Percentiles rank a stretch among this genome's conserved stretches.
These are phyloP conservation scores for Chrysosporium queenslandicum DNA, from an alignment of 2,329 filamentous ascomycete genomes.

Conservation along the genomic window DNA sequence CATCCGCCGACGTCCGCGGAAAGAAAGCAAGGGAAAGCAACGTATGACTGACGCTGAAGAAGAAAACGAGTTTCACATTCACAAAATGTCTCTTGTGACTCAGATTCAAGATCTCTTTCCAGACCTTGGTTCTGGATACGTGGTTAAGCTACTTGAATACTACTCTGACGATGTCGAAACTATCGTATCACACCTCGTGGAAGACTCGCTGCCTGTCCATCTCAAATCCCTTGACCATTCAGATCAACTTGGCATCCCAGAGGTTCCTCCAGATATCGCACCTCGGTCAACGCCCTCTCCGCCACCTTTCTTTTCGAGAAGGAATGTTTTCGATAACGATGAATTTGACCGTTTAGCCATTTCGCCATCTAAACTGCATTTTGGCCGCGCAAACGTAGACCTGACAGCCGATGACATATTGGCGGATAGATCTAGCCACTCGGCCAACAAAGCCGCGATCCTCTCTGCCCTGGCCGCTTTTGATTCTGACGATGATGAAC, in stretches of 20 bases:
- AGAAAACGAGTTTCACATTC: conserved; percentile 54
- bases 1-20: conserved; percentile 34
- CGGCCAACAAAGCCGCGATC: conserved; percentile 73
- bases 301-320: conserved; percentile 39
- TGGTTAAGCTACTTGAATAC: conserved; percentile 67
- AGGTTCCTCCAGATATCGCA: conserved; percentile 39
- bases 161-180: conserved; percentile 69
- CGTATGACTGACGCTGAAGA: conserved; percentile 23
- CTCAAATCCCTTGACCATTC: conserved; percentile 53
- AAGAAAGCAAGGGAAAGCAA: conserved; percentile 35
- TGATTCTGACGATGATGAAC: conserved; percentile 89
- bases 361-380: conserved; percentile 53
- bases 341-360: conserved; percentile 63
- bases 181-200: conserved; percentile 70
- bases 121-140: conserved; percentile 70
- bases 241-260: conserved; percentile 14
- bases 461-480: conserved; percentile 79
- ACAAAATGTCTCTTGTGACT: conserved; percentile 72
- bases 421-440: conserved; percentile 49
- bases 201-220: conserved; percentile 61
- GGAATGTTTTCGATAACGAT: conserved; percentile 71
- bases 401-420: conserved; percentile 64
- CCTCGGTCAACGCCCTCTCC: conserved; percentile 36
- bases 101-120: conserved; percentile 93
- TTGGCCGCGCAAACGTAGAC: conserved; percentile 57